Conservation (phyloP, 1,284 basidiomycete species). For the Pascua guehoae region DNA sequence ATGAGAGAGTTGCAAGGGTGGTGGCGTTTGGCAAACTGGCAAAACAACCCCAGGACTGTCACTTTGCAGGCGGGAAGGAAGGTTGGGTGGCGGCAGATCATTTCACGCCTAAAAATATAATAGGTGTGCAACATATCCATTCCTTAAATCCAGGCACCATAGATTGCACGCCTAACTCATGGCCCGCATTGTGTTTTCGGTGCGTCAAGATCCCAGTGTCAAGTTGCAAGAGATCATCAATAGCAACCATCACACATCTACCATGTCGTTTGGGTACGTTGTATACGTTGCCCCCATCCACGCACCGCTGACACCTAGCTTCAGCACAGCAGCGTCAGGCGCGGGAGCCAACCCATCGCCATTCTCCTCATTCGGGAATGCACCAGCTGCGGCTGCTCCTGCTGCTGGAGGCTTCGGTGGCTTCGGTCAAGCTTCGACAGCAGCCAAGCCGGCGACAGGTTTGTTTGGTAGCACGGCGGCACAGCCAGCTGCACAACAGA, state of each 20-base stretch:
- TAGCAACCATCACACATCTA: neutral
- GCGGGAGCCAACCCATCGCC: neutral
- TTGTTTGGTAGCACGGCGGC: constrained; percentile 11
- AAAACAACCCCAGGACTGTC: too few species aligned
- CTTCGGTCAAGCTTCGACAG: constrained; percentile 22
- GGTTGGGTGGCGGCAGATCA: too few species aligned
- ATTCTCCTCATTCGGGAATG: neutral
- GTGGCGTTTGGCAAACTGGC: too few species aligned
- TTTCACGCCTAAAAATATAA: too few species aligned
- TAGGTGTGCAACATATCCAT: too few species aligned
- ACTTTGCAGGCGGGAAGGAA: too few species aligned
- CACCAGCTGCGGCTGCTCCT: constrained; percentile 10
- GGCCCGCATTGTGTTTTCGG: too few species aligned
- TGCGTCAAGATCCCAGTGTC: too few species aligned
- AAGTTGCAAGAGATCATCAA: neutral
- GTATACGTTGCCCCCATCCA: neutral
- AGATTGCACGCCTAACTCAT: too few species aligned
- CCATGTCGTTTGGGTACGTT: constrained; percentile 7
- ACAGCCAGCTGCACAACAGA: neutral
- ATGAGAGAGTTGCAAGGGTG: neutral
- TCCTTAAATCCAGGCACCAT: too few species aligned
- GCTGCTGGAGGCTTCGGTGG: constrained; percentile 25
- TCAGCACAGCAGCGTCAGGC: neutral
- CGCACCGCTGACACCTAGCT: neutral
- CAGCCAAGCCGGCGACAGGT: constrained; percentile 5